phyloP scores from a whole-genome alignment of 805 yeast species.

The Ogataea trehalophila region DNA sequence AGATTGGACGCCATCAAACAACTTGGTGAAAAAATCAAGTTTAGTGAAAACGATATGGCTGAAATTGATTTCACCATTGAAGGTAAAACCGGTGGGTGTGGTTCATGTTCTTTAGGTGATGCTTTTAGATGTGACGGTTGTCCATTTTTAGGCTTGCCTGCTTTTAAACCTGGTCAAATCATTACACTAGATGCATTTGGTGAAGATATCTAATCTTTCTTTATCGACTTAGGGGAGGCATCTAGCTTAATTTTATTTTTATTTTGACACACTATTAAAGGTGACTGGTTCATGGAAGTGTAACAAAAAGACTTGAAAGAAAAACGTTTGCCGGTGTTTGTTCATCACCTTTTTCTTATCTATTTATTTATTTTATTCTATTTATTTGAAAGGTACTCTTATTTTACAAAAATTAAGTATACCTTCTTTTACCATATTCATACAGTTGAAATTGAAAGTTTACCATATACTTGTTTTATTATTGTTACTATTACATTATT shows the following conservation, averaged over 20 bases:
- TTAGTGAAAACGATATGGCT: constrained; percentile 65
- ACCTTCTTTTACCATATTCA: no score
- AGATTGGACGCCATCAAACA: constrained; percentile 26
- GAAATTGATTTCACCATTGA: constrained; percentile 95
- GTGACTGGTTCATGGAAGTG: neutral
- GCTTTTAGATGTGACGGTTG: constrained; percentile 98
- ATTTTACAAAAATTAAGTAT: no score
- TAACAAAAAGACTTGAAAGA: no score
- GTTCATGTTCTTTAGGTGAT: constrained; percentile 95
- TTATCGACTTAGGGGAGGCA: neutral
- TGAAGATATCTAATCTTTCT: constrained; percentile 56
- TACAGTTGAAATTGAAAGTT: no score
- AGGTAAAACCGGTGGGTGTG: constrained; percentile 97
- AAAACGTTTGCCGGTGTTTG: no score
- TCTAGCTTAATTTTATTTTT: neutral
- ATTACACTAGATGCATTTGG: constrained; percentile 70
- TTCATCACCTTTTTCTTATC: no score
- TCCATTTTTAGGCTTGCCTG: constrained; percentile 95
- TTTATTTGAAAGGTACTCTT: no score
- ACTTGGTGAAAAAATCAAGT: constrained; percentile 22
- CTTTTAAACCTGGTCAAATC: constrained; percentile 95
- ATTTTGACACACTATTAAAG: neutral
- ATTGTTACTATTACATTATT: no score
- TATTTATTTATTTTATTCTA: no score
- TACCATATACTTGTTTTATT: no score